Conservation (phyloP, 2,329 filamentous ascomycete genomes). For the Grosmannia serpens region DNA sequence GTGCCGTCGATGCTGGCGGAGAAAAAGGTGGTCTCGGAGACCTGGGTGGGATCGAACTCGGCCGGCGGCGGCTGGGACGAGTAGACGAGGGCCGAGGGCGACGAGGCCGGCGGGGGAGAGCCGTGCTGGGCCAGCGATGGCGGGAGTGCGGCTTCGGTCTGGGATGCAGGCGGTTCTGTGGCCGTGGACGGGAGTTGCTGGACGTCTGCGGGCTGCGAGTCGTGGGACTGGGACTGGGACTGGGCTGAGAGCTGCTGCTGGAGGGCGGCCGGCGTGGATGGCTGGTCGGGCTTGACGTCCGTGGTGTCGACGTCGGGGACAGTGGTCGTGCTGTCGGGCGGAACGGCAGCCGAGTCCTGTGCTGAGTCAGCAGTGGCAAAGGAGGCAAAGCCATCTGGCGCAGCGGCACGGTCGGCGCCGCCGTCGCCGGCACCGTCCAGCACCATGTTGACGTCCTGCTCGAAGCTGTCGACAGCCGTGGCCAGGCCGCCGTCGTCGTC, state of each 20-base stretch:
- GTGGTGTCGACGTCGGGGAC: too few species aligned
- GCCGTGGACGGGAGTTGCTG: background rate
- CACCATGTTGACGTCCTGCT: conserved; percentile 21
- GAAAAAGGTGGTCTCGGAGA: conserved; percentile 71
- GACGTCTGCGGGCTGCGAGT: background rate
- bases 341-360: background rate
- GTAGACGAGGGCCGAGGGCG: conserved; percentile 17
- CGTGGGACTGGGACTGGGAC: background rate
- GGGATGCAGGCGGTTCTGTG: background rate
- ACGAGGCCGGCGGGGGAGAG: background rate
- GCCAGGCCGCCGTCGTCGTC: conserved; percentile 48
- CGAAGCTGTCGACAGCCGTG: conserved; percentile 40
- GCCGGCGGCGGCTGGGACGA: conserved; percentile 24
- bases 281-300: background rate
- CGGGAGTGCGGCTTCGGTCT: background rate
- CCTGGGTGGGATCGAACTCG: conserved; percentile 42
- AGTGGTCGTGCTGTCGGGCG: background rate
- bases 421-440: conserved; percentile 24
- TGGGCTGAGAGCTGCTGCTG: background rate
- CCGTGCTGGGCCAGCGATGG: background rate
- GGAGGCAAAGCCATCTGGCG: conserved; percentile 13
- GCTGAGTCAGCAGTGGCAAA: background rate
- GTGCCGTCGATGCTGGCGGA: conserved; percentile 80
- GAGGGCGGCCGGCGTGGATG: background rate
- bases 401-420: background rate